Conservation (phyloP, 768 basidiomycete species). For the Xerocomellus amylosporus region DNA sequence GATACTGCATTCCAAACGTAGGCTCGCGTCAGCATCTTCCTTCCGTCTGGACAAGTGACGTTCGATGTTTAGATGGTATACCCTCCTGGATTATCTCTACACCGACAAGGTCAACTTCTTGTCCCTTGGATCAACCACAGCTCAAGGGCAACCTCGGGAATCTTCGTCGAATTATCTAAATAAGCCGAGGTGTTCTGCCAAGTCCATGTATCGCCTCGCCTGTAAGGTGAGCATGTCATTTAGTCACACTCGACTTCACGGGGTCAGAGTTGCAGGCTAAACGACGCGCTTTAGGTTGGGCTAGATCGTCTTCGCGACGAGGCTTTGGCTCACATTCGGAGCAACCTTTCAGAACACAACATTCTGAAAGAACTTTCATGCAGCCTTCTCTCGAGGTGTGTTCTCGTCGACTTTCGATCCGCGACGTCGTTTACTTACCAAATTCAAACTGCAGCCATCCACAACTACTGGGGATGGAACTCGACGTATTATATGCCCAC, state of each 20-base stretch:
- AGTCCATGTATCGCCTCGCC: constrained; percentile 45
- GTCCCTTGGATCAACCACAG: constrained; percentile 24
- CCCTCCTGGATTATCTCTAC: constrained; percentile 41
- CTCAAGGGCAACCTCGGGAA: neutral
- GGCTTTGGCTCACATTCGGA: constrained; percentile 19
- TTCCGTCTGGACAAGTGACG: neutral
- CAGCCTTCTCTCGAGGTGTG: neutral
- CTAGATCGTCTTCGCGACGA: constrained; percentile 14
- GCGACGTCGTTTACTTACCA: neutral
- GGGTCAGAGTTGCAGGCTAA: neutral
- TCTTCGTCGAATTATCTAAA: neutral
- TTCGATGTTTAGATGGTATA: constrained; percentile 32
- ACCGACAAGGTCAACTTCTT: constrained; percentile 34
- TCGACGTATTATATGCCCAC: neutral
- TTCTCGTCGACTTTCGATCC: neutral
- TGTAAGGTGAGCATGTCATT: constrained; percentile 29
- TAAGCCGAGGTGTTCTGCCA: constrained; percentile 35
- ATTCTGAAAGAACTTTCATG: neutral
- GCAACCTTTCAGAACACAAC: constrained; percentile 13
- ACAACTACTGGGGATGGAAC: constrained; percentile 11
- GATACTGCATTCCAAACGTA: constrained; percentile 32
- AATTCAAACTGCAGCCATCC: neutral
- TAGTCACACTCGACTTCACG: no score
- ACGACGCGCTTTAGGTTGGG: constrained; percentile 12
- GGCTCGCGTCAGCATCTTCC: neutral